These are phyloP conservation scores for Fraxinus greggii DNA, from an alignment of 305 asterid genomes.

Conservation along the genomic window DNA sequence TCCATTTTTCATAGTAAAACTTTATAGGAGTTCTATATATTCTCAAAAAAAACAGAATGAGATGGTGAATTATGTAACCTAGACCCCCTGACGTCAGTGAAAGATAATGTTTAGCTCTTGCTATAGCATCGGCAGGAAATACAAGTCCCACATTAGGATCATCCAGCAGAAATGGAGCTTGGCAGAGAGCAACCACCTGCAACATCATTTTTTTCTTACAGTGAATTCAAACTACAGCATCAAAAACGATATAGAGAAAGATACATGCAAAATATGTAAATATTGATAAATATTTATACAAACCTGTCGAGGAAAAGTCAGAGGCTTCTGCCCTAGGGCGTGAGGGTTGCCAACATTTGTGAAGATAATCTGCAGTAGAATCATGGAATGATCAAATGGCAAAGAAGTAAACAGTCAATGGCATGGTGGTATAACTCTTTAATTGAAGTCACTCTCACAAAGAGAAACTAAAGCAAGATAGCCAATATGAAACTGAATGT, in stretches of 20 bases:
- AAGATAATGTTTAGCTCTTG: slow-evolving; percentile 86
- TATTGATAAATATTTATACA: background rate
- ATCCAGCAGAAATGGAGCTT: slow-evolving; percentile 94
- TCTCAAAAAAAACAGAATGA: background rate
- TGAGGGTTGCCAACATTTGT: slow-evolving; percentile 97
- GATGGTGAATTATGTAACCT: slow-evolving; percentile 43
- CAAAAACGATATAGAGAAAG: background rate
- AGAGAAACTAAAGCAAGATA: background rate
- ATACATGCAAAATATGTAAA: background rate
- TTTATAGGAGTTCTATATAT: background rate
- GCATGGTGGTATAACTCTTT: background rate
- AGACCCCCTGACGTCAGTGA: slow-evolving; percentile 82
- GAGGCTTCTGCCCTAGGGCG: slow-evolving; percentile 91
- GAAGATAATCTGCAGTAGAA: slow-evolving; percentile 68
- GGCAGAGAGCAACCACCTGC: slow-evolving; percentile 97
- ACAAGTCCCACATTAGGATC: slow-evolving; percentile 93
- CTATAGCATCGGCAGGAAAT: slow-evolving; percentile 98
- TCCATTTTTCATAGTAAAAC: background rate
- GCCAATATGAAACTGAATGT: background rate
- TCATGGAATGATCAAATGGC: slow-evolving; percentile 10
- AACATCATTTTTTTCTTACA: background rate
- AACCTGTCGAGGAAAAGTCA: slow-evolving; percentile 95
- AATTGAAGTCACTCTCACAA: slow-evolving; percentile 1
- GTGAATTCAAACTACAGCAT: background rate
- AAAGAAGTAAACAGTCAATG: background rate